These are phyloP conservation scores for Colletotrichum sp. DNA, from an alignment of 2,329 filamentous ascomycete species.

Conservation along the genomic window DNA sequence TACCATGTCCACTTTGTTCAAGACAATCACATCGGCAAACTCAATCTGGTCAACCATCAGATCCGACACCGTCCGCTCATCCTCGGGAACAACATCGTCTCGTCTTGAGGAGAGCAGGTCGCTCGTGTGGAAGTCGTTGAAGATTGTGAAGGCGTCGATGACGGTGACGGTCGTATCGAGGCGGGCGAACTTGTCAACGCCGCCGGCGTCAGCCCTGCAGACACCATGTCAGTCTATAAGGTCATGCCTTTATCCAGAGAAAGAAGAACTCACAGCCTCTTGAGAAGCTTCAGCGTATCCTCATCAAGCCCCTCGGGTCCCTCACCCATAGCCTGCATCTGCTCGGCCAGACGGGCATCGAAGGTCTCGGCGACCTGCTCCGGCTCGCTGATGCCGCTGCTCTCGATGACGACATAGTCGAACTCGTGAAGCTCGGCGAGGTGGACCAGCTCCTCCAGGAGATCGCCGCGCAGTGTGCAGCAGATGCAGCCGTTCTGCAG, in stretches of 20 bases:
- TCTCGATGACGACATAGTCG: conserved; percentile 76
- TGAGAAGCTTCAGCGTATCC: conserved; percentile 38
- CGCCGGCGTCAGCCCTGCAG: conserved; percentile 59
- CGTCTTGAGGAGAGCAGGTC: conserved; percentile 70
- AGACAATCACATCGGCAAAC: conserved; percentile 74
- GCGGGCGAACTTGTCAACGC: conserved; percentile 67
- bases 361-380: conserved; percentile 80
- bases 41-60: conserved; percentile 81
- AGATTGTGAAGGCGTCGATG: conserved; percentile 75
- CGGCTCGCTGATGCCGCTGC: conserved; percentile 74
- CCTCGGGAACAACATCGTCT: conserved; percentile 67
- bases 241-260: not conserved
- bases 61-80: conserved; percentile 76
- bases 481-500: conserved; percentile 80
- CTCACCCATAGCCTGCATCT: conserved; percentile 42
- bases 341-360: conserved; percentile 58
- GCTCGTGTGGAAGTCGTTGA: conserved; percentile 73
- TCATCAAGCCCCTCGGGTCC: conserved; percentile 36
- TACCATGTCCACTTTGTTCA: conserved; percentile 74
- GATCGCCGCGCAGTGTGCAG: conserved; percentile 74
- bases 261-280: conserved; percentile 36
- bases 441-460: conserved; percentile 72
- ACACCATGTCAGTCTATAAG: not conserved
- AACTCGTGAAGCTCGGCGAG: conserved; percentile 67
- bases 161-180: conserved; percentile 77